Evolutionary conservation across 768 basidiomycete genomes (phyloP).

Genomic region (Agaricus sinodeliciosus): DNA sequence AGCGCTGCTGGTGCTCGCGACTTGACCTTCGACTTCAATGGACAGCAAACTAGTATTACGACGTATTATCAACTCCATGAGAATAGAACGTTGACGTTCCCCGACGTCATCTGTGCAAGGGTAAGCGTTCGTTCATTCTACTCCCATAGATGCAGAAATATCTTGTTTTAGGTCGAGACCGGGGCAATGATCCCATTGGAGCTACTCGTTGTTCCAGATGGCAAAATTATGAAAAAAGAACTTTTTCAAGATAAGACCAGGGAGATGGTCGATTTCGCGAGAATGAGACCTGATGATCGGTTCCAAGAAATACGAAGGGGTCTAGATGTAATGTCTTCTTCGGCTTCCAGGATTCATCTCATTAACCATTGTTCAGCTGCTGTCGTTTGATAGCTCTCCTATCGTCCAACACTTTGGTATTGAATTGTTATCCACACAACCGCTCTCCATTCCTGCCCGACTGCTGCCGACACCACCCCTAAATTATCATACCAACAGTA

Average conservation of each 20-base stretch:
- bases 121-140: constrained; percentile 26
- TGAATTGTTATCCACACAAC: constrained; percentile 36
- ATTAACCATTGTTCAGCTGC: constrained; percentile 27
- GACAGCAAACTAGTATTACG: constrained; percentile 49
- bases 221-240: constrained; percentile 71
- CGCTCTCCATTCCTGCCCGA: constrained; percentile 47
- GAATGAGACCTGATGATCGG: constrained; percentile 53
- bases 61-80: constrained; percentile 49
- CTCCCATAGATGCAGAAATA: not conserved
- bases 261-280: constrained; percentile 63
- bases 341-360: not conserved
- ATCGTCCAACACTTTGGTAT: constrained; percentile 66
- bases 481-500: constrained; percentile 50
- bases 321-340: constrained; percentile 32
- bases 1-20: constrained; percentile 45
- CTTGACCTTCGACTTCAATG: constrained; percentile 52
- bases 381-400: constrained; percentile 60
- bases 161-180: constrained; percentile 41
- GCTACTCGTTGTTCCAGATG: constrained; percentile 51
- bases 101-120: constrained; percentile 63
- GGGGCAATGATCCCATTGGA: constrained; percentile 69
- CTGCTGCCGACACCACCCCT: constrained; percentile 54
- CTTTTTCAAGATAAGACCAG: constrained; percentile 63
- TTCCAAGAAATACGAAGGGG: constrained; percentile 47
- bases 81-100: constrained; percentile 49